These are phyloP conservation scores for Claviceps citrina DNA, from an alignment of 2,329 filamentous ascomycete species.

Conservation along the genomic window DNA sequence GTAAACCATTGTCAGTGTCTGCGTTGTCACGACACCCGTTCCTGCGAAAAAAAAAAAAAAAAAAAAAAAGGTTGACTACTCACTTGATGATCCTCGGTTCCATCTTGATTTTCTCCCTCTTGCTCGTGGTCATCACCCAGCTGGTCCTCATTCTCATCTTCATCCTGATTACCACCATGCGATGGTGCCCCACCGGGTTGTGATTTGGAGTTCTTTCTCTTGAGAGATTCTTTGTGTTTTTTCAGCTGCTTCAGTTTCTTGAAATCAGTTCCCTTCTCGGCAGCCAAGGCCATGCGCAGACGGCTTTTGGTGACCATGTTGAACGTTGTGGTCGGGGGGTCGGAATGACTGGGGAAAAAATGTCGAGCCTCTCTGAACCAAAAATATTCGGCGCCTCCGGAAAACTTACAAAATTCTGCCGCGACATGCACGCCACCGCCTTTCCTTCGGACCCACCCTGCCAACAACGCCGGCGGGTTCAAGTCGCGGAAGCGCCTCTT, in stretches of 20 bases:
- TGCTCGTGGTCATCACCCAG: conserved; percentile 15
- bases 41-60: background rate
- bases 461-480: no score
- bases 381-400: conserved; percentile 1
- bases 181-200: conserved; percentile 10
- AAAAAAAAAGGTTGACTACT: background rate
- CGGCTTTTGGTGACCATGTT: conserved; percentile 31
- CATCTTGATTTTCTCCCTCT: conserved; percentile 21
- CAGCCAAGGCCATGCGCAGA: conserved; percentile 37
- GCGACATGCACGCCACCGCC: conserved; percentile 1
- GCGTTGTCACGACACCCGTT: background rate
- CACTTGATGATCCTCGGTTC: conserved; percentile 21
- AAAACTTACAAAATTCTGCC: conserved; percentile 8
- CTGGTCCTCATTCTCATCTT: conserved; percentile 3
- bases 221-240: conserved; percentile 28
- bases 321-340: background rate
- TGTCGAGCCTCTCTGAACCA: background rate
- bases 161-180: background rate
- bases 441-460: background rate
- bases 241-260: conserved; percentile 36
- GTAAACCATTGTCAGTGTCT: conserved; percentile 1
- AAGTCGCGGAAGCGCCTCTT: no score
- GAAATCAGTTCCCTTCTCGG: conserved; percentile 39
- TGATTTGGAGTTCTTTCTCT: conserved; percentile 19
- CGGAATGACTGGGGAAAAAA: background rate